Base-by-base conservation (phyloP, 176 grass and related monocot genomes). In the Ensete glaucum region DNA sequence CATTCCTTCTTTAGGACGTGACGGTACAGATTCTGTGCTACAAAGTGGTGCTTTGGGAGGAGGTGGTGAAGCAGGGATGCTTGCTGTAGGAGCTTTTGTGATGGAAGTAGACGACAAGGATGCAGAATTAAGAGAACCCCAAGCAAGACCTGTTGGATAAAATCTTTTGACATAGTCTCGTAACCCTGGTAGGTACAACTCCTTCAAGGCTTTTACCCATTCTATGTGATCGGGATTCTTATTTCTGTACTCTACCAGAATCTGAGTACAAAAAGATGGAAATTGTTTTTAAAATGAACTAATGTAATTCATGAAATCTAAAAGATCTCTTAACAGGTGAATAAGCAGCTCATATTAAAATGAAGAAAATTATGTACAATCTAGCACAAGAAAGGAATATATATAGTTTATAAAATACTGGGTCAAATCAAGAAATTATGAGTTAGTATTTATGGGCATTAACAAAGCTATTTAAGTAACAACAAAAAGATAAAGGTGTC, bases 161-260 rank as follows among this genome's bases (percentile, higher is more conserved):
- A 89, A 78, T n/a, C 85, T 83, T 77, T 99, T 99, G n/a, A 99
- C 88, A 84, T 88, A 99, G 78, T 99, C 91, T 53, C 91, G 79
- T 76, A 99, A 81, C 56, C 88, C 87, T 70, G 96, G 85, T 22
- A 88, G 17, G 68, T 94, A 99, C 13, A 99, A 83, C 73, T 99
- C 96, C 76, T 99, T 99, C 81, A 99, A 83, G 78, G 96, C 86
- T 88, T 95, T 99, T 43, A 83, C 84, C 96, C 91, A 99, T 74
- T 99, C 91, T 81, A 95, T 85, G 85, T 99, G 96, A 69, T 94
- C 91, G 73, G 86, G 73, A 57, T 99, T 86, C 70, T 90, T 94
- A 78, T 91, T 99, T 80, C 85, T 94, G 81, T 91, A 99, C 79
- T 91, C 88, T 71, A 99, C 91, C 73, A 99, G 90, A 83, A 99